Evolutionary conservation across 2,329 filamentous ascomycete species (phyloP), one percentile per base, ranked within the genome.

Genomic region (Cladobotryum protrusum): DNA sequence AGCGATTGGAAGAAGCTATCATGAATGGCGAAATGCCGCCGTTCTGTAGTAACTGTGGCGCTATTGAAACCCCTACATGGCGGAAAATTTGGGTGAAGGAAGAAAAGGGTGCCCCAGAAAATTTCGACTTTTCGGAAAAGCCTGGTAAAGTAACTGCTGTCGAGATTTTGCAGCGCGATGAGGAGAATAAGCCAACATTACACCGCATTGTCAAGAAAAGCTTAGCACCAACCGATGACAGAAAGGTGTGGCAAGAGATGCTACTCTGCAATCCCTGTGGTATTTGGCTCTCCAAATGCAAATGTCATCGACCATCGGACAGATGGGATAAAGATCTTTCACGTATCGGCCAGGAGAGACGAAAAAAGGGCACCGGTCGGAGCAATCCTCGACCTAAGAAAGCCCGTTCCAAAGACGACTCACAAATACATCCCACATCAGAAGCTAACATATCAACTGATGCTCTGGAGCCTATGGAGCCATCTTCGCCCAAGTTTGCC

Each of bases 61-160:
- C 90, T 6, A 95, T 99, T 50, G 88, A 97, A 60, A 99, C 93
- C 1, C 89, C 92, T 0, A 96, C 92, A 0, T 99, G 93, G 93
- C 84, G 93, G 53, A 93, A 92, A 62, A 89, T 93, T 12, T 96
- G 86, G 77, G 83, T 83, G n/a, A 89, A 89, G 61, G 77, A 87
- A 7, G 77, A 85, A 42, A 72, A 81, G 14, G 90, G 89, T 1
- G 76, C 77, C 32, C 89, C 89, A 1, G 76, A 79, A 3, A 39
- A 50, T n/a, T 81, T 85, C 43, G 82, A 89, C 52, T 82, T 85
- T 48, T 87, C 85, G 0, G 83, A 87, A 52, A 85, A 85, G 59
- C 83, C 86, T 43, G 85, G 86, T 1, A 78, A 79, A 45, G 81
- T 91, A 43, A 86, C 89, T 15, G 87, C 86, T 18, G 85, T 95